phyloP scores from a whole-genome alignment of 805 yeast species.

The Candida nitratophila region DNA sequence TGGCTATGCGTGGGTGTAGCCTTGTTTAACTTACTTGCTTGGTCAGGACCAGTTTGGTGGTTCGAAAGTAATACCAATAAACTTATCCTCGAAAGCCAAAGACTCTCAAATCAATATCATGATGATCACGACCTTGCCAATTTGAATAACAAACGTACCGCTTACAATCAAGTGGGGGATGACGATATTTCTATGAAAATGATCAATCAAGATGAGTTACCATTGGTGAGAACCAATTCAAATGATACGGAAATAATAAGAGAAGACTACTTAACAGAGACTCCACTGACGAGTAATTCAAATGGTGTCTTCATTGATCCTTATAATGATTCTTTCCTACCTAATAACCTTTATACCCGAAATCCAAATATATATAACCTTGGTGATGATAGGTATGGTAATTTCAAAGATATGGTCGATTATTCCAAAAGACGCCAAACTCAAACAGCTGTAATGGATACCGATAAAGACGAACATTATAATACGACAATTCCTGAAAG shows the following conservation, averaged over 20 bases:
- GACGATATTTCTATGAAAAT: too few relatives aligned
- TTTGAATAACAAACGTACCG: too few relatives aligned
- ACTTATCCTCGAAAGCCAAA: background rate
- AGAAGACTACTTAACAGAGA: background rate
- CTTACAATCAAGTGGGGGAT: too few relatives aligned
- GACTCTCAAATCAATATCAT: background rate
- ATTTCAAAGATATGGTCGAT: background rate
- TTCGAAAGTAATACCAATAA: slow-evolving; percentile 33
- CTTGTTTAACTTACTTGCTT: slow-evolving; percentile 10
- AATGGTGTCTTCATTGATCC: background rate
- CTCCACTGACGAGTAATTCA: background rate
- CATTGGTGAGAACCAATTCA: background rate
- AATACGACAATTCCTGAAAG: background rate
- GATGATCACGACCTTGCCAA: background rate
- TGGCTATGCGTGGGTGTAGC: slow-evolving; percentile 29
- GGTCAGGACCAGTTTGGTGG: slow-evolving; percentile 49
- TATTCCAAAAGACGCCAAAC: background rate
- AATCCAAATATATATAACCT: too few relatives aligned
- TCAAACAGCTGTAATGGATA: too few relatives aligned
- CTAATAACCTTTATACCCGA: background rate
- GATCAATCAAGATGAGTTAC: background rate
- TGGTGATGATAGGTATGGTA: background rate
- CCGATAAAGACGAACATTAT: too few relatives aligned
- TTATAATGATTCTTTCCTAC: background rate
- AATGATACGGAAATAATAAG: background rate